phyloP scores from a whole-genome alignment of 805 yeast species.

The Cyberlindnera petersonii region DNA sequence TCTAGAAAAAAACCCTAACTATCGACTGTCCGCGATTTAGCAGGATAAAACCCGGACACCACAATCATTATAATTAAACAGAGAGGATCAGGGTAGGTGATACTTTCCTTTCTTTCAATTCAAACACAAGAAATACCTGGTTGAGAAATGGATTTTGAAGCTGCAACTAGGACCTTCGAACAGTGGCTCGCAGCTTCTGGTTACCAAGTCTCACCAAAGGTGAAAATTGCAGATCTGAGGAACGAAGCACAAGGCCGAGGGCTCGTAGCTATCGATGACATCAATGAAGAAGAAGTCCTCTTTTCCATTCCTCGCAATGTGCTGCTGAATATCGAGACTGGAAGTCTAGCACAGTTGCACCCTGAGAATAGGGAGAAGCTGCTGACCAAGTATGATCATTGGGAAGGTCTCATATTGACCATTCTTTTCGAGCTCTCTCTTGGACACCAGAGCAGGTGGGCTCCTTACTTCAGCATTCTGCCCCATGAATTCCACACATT shows the following conservation, averaged over 20 bases:
- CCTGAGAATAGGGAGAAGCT: slow-evolving; percentile 32
- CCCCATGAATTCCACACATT: slow-evolving; percentile 64
- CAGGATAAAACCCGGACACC: slow-evolving; percentile 7
- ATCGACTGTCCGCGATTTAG: no score
- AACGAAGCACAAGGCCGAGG: slow-evolving; percentile 70
- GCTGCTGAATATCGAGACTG: slow-evolving; percentile 57
- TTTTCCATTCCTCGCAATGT: slow-evolving; percentile 64
- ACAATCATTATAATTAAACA: no score
- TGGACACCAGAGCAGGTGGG: slow-evolving; percentile 55
- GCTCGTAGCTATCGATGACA: slow-evolving; percentile 58
- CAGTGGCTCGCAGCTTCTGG: slow-evolving; percentile 44
- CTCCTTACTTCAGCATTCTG: slow-evolving; percentile 63
- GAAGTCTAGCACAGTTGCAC: slow-evolving; percentile 37
- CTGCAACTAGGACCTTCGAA: slow-evolving; percentile 38
- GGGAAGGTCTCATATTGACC: slow-evolving; percentile 75
- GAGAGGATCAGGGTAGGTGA: no score
- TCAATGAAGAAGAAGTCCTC: slow-evolving; percentile 56
- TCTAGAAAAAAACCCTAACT: slow-evolving; percentile 11
- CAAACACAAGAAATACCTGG: no score
- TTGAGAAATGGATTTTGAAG: slow-evolving; percentile 18
- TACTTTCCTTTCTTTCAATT: neutral
- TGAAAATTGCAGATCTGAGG: slow-evolving; percentile 60
- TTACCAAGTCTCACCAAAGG: slow-evolving; percentile 49
- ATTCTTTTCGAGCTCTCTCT: slow-evolving; percentile 57
- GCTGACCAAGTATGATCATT: slow-evolving; percentile 48